These are phyloP conservation scores for Tricladium varicosporioides DNA, from an alignment of 2,329 filamentous ascomycete genomes.

Conservation along the genomic window DNA sequence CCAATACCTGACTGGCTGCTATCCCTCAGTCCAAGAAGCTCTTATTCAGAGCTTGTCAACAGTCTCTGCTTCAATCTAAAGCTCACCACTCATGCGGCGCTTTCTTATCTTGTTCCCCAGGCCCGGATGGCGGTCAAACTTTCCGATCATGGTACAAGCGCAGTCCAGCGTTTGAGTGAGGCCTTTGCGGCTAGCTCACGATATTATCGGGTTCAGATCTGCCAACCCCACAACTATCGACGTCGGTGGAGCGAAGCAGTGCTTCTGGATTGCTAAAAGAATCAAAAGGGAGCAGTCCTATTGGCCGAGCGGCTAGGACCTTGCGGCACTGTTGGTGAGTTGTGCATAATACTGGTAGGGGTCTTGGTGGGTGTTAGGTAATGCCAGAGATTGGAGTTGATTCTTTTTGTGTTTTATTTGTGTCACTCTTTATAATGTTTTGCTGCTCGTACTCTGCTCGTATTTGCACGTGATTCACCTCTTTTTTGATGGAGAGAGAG, in stretches of 20 bases:
- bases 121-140: neutral
- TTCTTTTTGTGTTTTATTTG: conserved; percentile 12
- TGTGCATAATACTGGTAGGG: conserved; percentile 10
- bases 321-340: conserved; percentile 7
- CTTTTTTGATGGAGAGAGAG: neutral
- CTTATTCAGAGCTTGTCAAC: conserved; percentile 3
- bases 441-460: neutral
- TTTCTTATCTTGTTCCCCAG: conserved; percentile 8
- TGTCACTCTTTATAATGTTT: neutral
- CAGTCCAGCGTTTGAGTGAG: neutral
- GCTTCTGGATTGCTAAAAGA: conserved; percentile 25
- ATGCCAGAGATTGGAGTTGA: conserved; percentile 15
- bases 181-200: conserved; percentile 1
- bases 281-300: conserved; percentile 1
- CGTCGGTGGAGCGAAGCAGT: conserved; percentile 9
- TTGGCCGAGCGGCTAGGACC: conserved; percentile 2
- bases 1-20: conserved; percentile 9
- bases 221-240: conserved; percentile 22
- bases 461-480: neutral
- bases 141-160: neutral
- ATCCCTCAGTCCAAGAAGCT: neutral
- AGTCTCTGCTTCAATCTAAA: neutral
- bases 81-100: conserved; percentile 4
- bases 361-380: conserved; percentile 13
- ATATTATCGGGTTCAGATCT: conserved; percentile 11